phyloP scores from a whole-genome alignment of 2,329 filamentous ascomycete genomes.

The Dactylonectria estremocensis region DNA sequence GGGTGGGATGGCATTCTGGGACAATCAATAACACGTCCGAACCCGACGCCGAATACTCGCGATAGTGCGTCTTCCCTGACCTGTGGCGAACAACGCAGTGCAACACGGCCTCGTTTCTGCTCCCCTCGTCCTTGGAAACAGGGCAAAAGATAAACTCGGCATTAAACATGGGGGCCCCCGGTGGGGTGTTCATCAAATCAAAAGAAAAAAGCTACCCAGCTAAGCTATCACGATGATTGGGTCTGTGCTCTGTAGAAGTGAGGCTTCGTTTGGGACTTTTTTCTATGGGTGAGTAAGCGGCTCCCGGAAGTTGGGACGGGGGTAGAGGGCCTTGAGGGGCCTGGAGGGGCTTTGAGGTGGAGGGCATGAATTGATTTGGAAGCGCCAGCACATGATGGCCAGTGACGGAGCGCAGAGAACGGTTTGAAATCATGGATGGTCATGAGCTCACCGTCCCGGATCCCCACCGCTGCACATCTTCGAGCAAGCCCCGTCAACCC shows the following conservation, averaged over 20 bases:
- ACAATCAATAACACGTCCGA: background rate
- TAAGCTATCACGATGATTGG: background rate
- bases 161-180: conserved; percentile 20
- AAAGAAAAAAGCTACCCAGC: background rate
- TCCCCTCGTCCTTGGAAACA: conserved; percentile 13
- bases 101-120: conserved; percentile 1
- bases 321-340: no score
- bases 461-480: conserved; percentile 10
- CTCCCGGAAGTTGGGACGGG: conserved; percentile 9
- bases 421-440: conserved; percentile 11
- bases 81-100: conserved; percentile 1
- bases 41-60: background rate
- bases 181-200: conserved; percentile 20
- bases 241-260: conserved; percentile 18
- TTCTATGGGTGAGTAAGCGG: conserved; percentile 21
- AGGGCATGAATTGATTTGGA: background rate
- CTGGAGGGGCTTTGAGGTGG: no score
- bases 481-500: background rate
- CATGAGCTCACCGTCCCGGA: conserved; percentile 10
- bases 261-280: conserved; percentile 15
- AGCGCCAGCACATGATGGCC: background rate
- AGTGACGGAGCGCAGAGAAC: background rate
- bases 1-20: background rate
- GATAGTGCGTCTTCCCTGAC: background rate
- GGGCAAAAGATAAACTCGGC: conserved; percentile 23